phyloP scores from a whole-genome alignment of 352 stramenopile genomes.

The Phytophthora chlamydospora region DNA sequence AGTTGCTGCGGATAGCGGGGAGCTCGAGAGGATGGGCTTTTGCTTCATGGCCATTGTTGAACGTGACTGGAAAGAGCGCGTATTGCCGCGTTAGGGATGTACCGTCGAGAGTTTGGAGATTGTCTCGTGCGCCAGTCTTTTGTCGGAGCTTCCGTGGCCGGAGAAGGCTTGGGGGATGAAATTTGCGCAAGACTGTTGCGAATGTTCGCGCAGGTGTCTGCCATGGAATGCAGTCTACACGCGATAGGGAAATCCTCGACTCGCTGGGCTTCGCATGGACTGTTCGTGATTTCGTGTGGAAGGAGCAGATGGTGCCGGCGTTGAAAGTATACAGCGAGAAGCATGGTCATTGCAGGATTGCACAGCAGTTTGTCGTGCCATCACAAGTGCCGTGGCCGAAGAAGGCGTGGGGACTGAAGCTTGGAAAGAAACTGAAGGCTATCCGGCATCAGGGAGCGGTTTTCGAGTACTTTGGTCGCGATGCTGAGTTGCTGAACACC shows the following conservation, averaged over 20 bases:
- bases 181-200: constrained; percentile 40
- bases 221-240: constrained; percentile 39
- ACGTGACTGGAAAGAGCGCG: constrained; percentile 48
- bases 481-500: too few relatives aligned
- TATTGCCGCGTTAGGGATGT: constrained; percentile 41
- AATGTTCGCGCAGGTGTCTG: constrained; percentile 36
- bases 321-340: background rate
- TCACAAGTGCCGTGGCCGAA: background rate
- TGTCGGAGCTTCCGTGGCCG: constrained; percentile 32
- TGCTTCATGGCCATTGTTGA: constrained; percentile 42
- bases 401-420: background rate
- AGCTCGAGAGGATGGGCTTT: constrained; percentile 46
- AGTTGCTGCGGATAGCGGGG: background rate
- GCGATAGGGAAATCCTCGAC: constrained; percentile 41
- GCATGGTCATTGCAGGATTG: background rate
- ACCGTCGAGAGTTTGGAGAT: constrained; percentile 32
- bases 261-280: constrained; percentile 8
- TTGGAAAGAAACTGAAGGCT: background rate
- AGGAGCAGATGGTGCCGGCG: background rate
- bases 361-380: background rate
- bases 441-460: too few relatives aligned
- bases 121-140: constrained; percentile 36
- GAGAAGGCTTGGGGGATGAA: constrained; percentile 29
- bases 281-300: background rate
- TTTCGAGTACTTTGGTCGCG: too few relatives aligned